Percentiles rank a stretch among this genome's conserved stretches.
Evolutionary conservation across 768 basidiomycete genomes (phyloP).

Genomic region (Leccinum fibrillosum): DNA sequence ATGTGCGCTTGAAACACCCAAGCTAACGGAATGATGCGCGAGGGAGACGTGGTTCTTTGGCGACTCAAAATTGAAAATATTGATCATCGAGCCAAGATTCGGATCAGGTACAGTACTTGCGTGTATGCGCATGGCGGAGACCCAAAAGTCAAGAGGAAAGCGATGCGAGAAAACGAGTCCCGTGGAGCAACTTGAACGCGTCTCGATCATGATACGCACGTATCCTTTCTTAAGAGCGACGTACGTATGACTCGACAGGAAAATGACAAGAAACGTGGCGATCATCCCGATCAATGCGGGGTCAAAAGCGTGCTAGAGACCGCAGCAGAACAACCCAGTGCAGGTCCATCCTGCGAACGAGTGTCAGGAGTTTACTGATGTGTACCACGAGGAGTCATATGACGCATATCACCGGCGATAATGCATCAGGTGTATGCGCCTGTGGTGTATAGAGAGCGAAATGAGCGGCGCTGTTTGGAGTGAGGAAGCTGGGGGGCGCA

Average conservation of each 20-base stretch:
- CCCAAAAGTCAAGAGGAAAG: neutral
- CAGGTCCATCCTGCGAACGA: slow-evolving; percentile 15
- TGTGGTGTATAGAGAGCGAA: slow-evolving; percentile 60
- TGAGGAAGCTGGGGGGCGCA: slow-evolving; percentile 47
- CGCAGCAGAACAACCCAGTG: slow-evolving; percentile 23
- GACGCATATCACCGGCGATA: slow-evolving; percentile 19
- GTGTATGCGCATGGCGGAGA: neutral
- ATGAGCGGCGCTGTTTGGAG: slow-evolving; percentile 46
- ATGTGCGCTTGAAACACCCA: neutral
- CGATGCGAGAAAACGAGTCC: neutral
- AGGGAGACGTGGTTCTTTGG: neutral
- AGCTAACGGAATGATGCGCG: too few relatives aligned
- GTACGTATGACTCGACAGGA: slow-evolving; percentile 17
- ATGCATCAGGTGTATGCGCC: slow-evolving; percentile 38
- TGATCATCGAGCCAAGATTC: neutral
- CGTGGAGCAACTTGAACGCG: neutral
- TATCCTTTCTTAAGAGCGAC: neutral
- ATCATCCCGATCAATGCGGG: slow-evolving; percentile 16
- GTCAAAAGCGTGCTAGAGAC: slow-evolving; percentile 10
- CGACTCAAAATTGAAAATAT: neutral
- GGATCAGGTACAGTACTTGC: too few relatives aligned
- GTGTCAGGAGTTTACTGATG: neutral
- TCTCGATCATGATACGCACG: neutral
- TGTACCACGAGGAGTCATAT: slow-evolving; percentile 27
- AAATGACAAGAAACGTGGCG: slow-evolving; percentile 18